Evolutionary conservation across 1,284 basidiomycete species (phyloP).

Genomic region (Puccinia novopanici): DNA sequence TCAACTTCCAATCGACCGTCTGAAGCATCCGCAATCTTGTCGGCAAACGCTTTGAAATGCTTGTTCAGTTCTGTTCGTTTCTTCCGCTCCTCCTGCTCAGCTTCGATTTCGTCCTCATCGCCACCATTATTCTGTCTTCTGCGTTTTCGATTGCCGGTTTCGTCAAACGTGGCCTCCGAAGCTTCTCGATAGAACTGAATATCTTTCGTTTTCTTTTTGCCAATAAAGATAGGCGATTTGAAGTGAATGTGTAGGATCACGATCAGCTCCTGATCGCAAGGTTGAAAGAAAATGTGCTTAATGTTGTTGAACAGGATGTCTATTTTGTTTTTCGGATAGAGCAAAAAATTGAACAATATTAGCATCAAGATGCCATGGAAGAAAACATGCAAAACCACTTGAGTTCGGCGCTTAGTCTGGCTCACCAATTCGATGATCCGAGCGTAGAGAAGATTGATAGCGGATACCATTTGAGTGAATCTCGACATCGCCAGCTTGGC

Average conservation of each 20-base stretch:
- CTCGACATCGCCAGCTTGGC: conserved; percentile 83
- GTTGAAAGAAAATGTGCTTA: conserved; percentile 98
- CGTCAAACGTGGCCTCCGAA: conserved; percentile 95
- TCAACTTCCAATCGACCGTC: conserved; percentile 86
- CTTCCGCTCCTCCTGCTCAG: conserved; percentile 94
- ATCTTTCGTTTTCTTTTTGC: conserved; percentile 98
- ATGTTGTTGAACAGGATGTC: conserved; percentile 96
- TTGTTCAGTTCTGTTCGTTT: conserved; percentile 86
- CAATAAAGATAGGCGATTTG: conserved; percentile 95
- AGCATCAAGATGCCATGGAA: neutral
- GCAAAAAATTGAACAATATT: neutral
- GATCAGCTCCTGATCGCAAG: conserved; percentile 92
- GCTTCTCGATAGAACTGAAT: conserved; percentile 99
- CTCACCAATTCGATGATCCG: conserved; percentile 73
- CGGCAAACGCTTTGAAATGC: conserved; percentile 90
- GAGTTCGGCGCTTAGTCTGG: neutral
- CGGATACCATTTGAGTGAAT: conserved; percentile 96
- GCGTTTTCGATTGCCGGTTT: conserved; percentile 97
- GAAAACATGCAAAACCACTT: neutral
- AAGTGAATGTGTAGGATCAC: conserved; percentile 93
- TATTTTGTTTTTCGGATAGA: conserved; percentile 6
- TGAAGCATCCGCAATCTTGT: conserved; percentile 85
- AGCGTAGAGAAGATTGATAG: conserved; percentile 76
- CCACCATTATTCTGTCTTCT: conserved; percentile 82
- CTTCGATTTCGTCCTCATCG: conserved; percentile 98